phyloP scores from a whole-genome alignment of 225 moss, liverwort and hornwort species.

The Anthoceros angustus region DNA sequence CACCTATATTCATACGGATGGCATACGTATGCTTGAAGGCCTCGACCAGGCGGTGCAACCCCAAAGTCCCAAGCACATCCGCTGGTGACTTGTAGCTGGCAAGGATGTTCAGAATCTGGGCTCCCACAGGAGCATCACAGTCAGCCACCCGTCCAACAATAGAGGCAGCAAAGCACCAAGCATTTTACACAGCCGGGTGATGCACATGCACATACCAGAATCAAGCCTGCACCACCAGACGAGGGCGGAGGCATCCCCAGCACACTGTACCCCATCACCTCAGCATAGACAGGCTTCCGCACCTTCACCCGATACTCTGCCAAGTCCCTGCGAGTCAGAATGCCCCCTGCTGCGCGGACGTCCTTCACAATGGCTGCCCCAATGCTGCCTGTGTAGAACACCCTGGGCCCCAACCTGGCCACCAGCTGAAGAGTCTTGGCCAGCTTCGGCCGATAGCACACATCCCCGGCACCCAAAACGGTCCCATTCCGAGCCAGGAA shows the following conservation, averaged over 20 bases:
- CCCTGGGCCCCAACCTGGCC: conserved; percentile 33
- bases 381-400: conserved; percentile 40
- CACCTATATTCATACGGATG: conserved; percentile 46
- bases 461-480: conserved; percentile 33
- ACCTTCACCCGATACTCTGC: conserved; percentile 34
- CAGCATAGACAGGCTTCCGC: conserved; percentile 34
- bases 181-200: background rate
- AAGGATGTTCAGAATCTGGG: conserved; percentile 67
- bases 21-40: conserved; percentile 85
- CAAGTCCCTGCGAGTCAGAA: conserved; percentile 47
- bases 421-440: conserved; percentile 36
- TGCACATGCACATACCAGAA: conserved; percentile 21
- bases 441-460: conserved; percentile 30
- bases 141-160: background rate
- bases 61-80: conserved; percentile 25
- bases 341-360: conserved; percentile 41
- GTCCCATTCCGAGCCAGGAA: conserved; percentile 44
- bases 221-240: conserved; percentile 49
- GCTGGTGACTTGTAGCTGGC: conserved; percentile 24
- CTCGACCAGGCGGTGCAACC: conserved; percentile 59
- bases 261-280: conserved; percentile 42
- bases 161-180: background rate
- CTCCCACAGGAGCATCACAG: background rate
- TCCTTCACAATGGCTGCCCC: conserved; percentile 40
- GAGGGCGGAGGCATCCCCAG: conserved; percentile 79